Conservation (phyloP, 441 rosid genomes). For the Eruca vesicaria region DNA sequence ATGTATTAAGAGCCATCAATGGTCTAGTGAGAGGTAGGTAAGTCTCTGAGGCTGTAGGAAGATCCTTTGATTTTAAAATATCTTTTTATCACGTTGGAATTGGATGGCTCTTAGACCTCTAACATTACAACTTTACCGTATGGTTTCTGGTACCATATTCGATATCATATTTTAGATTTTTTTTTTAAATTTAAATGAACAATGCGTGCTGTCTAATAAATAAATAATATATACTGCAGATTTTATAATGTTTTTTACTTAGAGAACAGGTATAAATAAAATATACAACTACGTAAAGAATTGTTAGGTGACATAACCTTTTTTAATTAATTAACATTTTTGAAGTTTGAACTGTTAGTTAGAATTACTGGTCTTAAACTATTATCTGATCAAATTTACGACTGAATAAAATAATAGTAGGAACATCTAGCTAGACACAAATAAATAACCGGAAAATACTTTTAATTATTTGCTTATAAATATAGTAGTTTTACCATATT, state of each 20-base stretch:
- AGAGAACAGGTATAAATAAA: neutral
- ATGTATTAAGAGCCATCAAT: conserved; percentile 9
- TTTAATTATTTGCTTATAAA: too few relatives aligned
- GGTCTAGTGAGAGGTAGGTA: conserved; percentile 5
- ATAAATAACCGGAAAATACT: too few relatives aligned
- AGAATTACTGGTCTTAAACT: too few relatives aligned
- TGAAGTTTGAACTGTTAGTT: too few relatives aligned
- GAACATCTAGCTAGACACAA: too few relatives aligned
- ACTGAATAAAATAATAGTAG: too few relatives aligned
- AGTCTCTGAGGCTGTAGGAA: conserved; percentile 3
- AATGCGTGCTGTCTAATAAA: neutral
- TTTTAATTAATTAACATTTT: too few relatives aligned
- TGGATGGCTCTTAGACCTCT: conserved; percentile 15
- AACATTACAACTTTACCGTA: neutral
- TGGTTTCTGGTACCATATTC: conserved; percentile 14
- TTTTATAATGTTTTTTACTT: neutral
- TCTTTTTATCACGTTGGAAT: conserved; percentile 4
- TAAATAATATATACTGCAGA: neutral
- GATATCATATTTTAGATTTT: neutral
- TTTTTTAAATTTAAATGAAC: neutral
- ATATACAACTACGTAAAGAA: neutral
- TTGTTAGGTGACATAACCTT: too few relatives aligned
- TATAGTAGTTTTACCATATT: too few relatives aligned
- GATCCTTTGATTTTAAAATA: conserved; percentile 5
- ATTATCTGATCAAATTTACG: too few relatives aligned